Conservation (phyloP, 2,329 filamentous ascomycete species). For the Phaeosphaeria sp. region DNA sequence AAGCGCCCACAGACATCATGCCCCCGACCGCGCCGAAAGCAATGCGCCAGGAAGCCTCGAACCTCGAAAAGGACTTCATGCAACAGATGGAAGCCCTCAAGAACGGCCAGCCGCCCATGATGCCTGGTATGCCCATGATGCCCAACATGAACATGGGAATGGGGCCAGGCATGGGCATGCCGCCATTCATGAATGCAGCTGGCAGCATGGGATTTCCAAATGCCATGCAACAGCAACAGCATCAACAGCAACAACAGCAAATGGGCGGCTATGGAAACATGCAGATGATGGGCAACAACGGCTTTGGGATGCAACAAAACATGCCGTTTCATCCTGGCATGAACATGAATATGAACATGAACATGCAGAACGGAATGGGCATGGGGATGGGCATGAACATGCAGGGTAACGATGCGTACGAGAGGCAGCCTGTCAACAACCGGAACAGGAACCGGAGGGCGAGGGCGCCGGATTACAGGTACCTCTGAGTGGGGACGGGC, state of each 20-base stretch:
- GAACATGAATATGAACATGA: background rate
- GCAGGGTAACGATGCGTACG: constrained; percentile 75
- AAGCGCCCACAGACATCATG: constrained; percentile 72
- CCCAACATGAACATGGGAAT: constrained; percentile 37
- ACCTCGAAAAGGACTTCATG: constrained; percentile 51
- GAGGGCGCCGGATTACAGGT: constrained; percentile 78
- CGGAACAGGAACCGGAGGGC: constrained; percentile 80
- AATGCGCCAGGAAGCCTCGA: constrained; percentile 49
- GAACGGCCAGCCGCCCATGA: constrained; percentile 46
- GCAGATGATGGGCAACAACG: background rate
- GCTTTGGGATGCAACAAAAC: constrained; percentile 6
- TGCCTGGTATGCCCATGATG: constrained; percentile 20
- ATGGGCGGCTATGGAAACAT: constrained; percentile 13
- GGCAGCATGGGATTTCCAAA: no score
- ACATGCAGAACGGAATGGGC: constrained; percentile 11
- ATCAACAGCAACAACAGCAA: constrained; percentile 7
- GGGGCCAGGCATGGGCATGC: constrained; percentile 15
- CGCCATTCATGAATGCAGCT: constrained; percentile 32
- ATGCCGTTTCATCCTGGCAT: constrained; percentile 6
- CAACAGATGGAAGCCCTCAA: constrained; percentile 55
- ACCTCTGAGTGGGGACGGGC: constrained; percentile 10
- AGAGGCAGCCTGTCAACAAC: constrained; percentile 94
- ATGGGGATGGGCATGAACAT: constrained; percentile 3
- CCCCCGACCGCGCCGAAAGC: constrained; percentile 55
- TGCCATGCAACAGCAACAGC: constrained; percentile 9